Evolutionary conservation across 2,329 filamentous ascomycete genomes (phyloP).

Genomic region (Penicillium sp.): DNA sequence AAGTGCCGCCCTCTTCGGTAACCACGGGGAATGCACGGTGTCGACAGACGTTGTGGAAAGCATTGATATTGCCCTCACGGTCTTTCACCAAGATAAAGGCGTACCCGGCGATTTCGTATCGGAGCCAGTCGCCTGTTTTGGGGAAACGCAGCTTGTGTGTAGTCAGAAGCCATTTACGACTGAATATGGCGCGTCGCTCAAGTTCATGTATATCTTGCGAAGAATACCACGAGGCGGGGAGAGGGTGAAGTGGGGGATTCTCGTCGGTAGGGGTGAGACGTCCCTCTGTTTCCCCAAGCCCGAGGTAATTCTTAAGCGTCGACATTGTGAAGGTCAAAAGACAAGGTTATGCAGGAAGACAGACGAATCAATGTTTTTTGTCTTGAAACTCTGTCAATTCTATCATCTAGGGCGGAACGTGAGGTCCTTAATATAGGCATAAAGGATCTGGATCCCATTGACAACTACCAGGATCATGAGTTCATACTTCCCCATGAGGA

Average conservation of each 20-base stretch:
- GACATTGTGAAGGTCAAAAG: slow-evolving; percentile 4
- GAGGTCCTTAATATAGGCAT: neutral
- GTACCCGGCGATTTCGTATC: slow-evolving; percentile 58
- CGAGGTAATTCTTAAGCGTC: neutral
- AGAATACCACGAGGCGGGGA: slow-evolving; percentile 54
- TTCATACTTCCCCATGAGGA: neutral
- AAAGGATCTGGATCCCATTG: neutral
- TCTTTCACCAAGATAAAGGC: slow-evolving; percentile 56
- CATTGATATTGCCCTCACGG: slow-evolving; percentile 53
- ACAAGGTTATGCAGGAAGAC: too few relatives aligned
- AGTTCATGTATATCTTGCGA: slow-evolving; percentile 51
- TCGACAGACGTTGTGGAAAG: slow-evolving; percentile 26
- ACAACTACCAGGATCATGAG: neutral
- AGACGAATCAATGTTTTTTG: neutral
- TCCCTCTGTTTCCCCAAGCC: neutral
- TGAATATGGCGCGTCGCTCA: slow-evolving; percentile 58
- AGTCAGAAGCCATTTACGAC: slow-evolving; percentile 49
- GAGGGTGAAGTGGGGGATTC: slow-evolving; percentile 37
- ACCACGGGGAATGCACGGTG: slow-evolving; percentile 29
- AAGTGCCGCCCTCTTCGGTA: slow-evolving; percentile 20
- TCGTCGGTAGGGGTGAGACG: neutral
- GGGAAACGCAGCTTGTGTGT: slow-evolving; percentile 48
- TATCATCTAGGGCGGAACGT: neutral
- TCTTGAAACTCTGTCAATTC: neutral
- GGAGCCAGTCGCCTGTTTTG: slow-evolving; percentile 57